Conservation (phyloP, 2,329 filamentous ascomycete genomes). For the Nothophaeocryptopus gaeumannii region DNA sequence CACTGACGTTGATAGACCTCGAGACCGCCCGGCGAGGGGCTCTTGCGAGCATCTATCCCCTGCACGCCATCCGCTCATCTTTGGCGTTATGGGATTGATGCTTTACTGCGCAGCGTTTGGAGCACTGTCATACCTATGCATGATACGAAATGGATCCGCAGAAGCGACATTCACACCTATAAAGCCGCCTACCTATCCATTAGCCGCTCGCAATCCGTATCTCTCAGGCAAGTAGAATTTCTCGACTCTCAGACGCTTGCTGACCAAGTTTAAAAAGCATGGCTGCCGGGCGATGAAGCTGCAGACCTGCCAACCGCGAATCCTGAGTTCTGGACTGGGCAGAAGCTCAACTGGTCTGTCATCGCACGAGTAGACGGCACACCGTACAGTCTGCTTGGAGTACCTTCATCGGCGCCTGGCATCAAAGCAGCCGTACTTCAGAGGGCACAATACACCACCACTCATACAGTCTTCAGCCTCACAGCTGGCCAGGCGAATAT, state of each 20-base stretch:
- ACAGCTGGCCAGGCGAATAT: slow-evolving; percentile 37
- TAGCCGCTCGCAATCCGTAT: slow-evolving; percentile 46
- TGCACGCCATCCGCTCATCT: background rate
- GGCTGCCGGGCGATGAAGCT: slow-evolving; percentile 43
- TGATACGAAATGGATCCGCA: background rate
- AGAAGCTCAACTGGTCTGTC: slow-evolving; percentile 43
- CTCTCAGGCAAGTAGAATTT: slow-evolving; percentile 33
- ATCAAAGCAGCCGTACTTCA: slow-evolving; percentile 32
- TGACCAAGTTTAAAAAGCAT: slow-evolving; percentile 17
- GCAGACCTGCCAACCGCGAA: slow-evolving; percentile 38
- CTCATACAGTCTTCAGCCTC: slow-evolving; percentile 35
- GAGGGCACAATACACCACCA: background rate
- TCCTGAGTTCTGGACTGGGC: slow-evolving; percentile 46
- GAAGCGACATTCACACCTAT: slow-evolving; percentile 25
- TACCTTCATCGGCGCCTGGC: slow-evolving; percentile 28
- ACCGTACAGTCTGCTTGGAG: slow-evolving; percentile 44
- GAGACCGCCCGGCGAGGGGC: no score
- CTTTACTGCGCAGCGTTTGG: slow-evolving; percentile 1
- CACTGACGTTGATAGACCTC: no score
- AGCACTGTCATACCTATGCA: background rate
- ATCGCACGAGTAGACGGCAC: slow-evolving; percentile 42
- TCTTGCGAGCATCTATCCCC: no score
- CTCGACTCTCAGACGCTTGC: slow-evolving; percentile 1
- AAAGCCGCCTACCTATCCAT: slow-evolving; percentile 43
- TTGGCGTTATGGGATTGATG: background rate